Evolutionary conservation across 1,139 yeast species (phyloP).

Genomic region (Nematodospora anomalae): DNA sequence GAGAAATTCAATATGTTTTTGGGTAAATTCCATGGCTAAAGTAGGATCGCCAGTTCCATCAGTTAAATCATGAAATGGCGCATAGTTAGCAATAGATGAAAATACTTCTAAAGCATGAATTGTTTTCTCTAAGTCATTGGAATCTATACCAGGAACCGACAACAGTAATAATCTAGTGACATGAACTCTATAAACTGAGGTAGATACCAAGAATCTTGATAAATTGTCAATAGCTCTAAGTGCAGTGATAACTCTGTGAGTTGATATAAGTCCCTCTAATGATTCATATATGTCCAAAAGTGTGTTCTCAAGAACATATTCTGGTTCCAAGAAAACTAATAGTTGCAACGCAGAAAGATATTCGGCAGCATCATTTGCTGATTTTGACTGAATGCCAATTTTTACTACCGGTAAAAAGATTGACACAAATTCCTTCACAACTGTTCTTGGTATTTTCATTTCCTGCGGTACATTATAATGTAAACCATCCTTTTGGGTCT

Average conservation of each 20-base stretch:
- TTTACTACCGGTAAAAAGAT: conserved; percentile 60
- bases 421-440: conserved; percentile 51
- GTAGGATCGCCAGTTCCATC: conserved; percentile 46
- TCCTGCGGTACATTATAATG: conserved; percentile 46
- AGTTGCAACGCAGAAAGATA: conserved; percentile 63
- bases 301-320: conserved; percentile 59
- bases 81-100: conserved; percentile 67
- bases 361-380: conserved; percentile 54
- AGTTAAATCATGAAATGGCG: conserved; percentile 65
- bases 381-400: conserved; percentile 80
- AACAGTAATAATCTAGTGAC: conserved; percentile 70
- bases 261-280: conserved; percentile 73
- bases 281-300: conserved; percentile 83
- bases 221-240: conserved; percentile 66
- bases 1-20: conserved; percentile 56
- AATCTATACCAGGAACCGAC: conserved; percentile 80
- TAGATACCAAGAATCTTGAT: conserved; percentile 64
- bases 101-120: conserved; percentile 68
- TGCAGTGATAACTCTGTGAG: conserved; percentile 79
- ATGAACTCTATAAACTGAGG: conserved; percentile 74
- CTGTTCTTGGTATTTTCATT: conserved; percentile 43
- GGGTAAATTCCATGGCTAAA: conserved; percentile 73
- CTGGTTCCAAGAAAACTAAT: conserved; percentile 64
- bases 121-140: conserved; percentile 81
- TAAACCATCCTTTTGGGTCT: conserved; percentile 40